These are phyloP conservation scores for Beta lomatogona DNA, from an alignment of 179 eudicot genomes.

Conservation along the genomic window DNA sequence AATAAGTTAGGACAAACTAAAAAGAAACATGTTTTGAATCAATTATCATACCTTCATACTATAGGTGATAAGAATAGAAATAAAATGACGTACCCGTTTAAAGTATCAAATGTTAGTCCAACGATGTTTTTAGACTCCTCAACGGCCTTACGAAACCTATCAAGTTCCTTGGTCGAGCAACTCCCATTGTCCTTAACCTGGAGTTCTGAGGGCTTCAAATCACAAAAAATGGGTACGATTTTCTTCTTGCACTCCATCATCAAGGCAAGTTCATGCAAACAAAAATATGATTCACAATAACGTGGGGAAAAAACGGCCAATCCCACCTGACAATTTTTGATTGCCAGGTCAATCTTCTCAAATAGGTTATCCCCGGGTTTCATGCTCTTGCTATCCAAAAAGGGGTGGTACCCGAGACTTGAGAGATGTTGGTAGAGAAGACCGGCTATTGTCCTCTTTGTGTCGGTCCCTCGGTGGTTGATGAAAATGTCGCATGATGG, in stretches of 20 bases:
- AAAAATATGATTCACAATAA: slow-evolving; percentile 70
- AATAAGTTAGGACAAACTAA: too few species aligned
- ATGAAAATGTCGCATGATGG: slow-evolving; percentile 64
- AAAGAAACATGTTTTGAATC: too few species aligned
- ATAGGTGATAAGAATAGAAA: not conserved
- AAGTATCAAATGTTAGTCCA: slow-evolving; percentile 66
- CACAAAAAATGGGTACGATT: slow-evolving; percentile 64
- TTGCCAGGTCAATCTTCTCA: slow-evolving; percentile 49
- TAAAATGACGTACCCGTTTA: slow-evolving; percentile 45
- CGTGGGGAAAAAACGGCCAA: slow-evolving; percentile 69
- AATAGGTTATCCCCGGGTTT: slow-evolving; percentile 66
- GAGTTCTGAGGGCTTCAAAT: slow-evolving; percentile 79
- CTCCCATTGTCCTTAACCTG: slow-evolving; percentile 32
- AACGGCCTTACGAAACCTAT: slow-evolving; percentile 48
- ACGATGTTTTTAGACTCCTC: slow-evolving; percentile 65
- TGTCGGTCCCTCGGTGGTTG: slow-evolving; percentile 72
- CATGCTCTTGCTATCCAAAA: slow-evolving; percentile 77
- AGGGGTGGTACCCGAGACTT: slow-evolving; percentile 42
- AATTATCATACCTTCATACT: too few species aligned
- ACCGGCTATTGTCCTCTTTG: slow-evolving; percentile 61
- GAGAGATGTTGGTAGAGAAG: slow-evolving; percentile 49
- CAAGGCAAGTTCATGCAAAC: slow-evolving; percentile 69
- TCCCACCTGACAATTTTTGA: slow-evolving; percentile 44
- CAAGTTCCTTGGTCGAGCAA: slow-evolving; percentile 33
- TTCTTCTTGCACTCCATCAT: slow-evolving; percentile 59